Evolutionary conservation across 1,284 basidiomycete genomes (phyloP).

Genomic region (Sporisorium reilianum): DNA sequence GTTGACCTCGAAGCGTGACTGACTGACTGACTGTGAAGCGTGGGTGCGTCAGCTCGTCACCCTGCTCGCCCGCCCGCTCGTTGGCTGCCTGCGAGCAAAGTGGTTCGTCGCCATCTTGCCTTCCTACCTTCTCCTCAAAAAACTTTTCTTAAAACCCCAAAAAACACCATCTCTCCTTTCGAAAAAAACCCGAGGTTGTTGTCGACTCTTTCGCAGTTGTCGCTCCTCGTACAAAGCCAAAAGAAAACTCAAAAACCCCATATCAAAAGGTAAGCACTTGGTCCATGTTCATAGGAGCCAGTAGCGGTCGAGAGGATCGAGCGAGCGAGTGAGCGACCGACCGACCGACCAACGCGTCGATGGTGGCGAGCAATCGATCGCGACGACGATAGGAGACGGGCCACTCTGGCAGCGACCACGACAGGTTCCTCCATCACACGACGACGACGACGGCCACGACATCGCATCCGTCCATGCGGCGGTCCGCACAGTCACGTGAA

Average conservation of each 20-base stretch:
- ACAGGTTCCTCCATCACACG: background rate
- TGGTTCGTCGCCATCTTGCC: conserved; percentile 19
- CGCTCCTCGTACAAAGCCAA: conserved; percentile 44
- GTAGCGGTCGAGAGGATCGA: background rate
- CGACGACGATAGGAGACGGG: conserved; percentile 4
- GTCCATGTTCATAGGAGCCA: background rate
- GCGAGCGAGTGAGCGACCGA: too few relatives aligned
- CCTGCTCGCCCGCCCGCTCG: background rate
- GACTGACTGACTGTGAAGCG: conserved; percentile 1
- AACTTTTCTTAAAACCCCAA: conserved; percentile 44
- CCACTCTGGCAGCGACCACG: background rate
- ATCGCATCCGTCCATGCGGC: background rate
- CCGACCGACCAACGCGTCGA: background rate
- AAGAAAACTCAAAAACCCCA: conserved; percentile 43
- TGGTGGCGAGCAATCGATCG: background rate
- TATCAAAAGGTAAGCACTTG: conserved; percentile 36
- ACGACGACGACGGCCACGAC: background rate
- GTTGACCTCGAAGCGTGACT: conserved; percentile 5
- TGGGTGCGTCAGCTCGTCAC: background rate
- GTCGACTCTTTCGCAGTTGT: conserved; percentile 28
- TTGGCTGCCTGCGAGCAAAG: conserved; percentile 10
- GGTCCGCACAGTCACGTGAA: background rate
- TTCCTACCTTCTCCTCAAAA: conserved; percentile 44
- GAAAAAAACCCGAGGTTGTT: conserved; percentile 45
- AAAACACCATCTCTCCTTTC: conserved; percentile 44